Base-by-base conservation (phyloP, 495 filamentous ascomycete genomes). In the Pyrenula aspistea region DNA sequence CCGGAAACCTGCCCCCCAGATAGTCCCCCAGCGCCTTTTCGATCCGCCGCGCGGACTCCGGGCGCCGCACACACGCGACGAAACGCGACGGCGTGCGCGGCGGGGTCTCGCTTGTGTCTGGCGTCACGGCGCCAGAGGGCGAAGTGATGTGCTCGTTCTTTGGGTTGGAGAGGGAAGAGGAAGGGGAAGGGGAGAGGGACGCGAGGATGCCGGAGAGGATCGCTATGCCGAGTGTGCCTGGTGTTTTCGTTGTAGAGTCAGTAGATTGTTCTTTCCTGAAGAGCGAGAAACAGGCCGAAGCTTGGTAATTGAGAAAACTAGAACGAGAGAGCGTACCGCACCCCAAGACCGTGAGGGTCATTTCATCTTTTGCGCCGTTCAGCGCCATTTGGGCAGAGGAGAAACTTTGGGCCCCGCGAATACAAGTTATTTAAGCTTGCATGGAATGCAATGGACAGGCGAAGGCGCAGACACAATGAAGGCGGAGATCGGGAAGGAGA, bases 211-310 rank as follows among this genome's bases (percentile, higher is more conserved):
- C 89, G 3, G 83, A 87, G 53, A 93, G 79, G 61, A 94, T 90
- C 36, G 89, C 86, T 50, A 88, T 85, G 51, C 89, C 89, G 79
- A 94, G 84, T 21, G 87, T 92, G 54, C 89, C 88, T 73, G 23
- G n/a, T 53, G 55, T n/a, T n/a, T n/a, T n/a, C n/a, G n/a, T n/a
- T n/a, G n/a, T n/a, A n/a, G n/a, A n/a, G n/a, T n/a, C n/a, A n/a
- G n/a, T n/a, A n/a, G n/a, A n/a, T n/a, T n/a, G n/a, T n/a, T n/a
- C n/a, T n/a, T n/a, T n/a, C n/a, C n/a, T n/a, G n/a, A n/a, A n/a
- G n/a, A n/a, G n/a, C n/a, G n/a, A n/a, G n/a, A n/a, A n/a, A n/a
- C n/a, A n/a, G n/a, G n/a, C n/a, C n/a, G n/a, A n/a, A n/a, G n/a
- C n/a, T n/a, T n/a, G n/a, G n/a, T n/a, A n/a, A n/a, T n/a, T n/a